Evolutionary conservation across 768 basidiomycete species (phyloP).

Genomic region (Coprinopsis strossmayeri): DNA sequence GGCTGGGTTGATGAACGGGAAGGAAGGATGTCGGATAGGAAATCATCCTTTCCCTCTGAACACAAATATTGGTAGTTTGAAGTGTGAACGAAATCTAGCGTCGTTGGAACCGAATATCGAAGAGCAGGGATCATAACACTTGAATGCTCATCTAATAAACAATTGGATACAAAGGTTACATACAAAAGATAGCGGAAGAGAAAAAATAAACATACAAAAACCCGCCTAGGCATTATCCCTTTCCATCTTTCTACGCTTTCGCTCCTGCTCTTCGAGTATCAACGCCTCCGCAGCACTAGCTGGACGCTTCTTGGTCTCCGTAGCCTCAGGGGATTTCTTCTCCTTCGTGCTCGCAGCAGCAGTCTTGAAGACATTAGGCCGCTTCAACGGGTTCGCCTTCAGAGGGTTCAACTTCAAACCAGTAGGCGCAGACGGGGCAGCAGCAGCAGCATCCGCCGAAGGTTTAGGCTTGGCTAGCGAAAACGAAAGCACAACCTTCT

Average conservation of each 20-base stretch:
- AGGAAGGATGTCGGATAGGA: too few relatives aligned
- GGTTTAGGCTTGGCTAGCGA: slow-evolving; percentile 43
- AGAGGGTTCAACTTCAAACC: slow-evolving; percentile 60
- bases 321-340: slow-evolving; percentile 24
- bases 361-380: slow-evolving; percentile 68
- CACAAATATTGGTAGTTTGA: too few relatives aligned
- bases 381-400: slow-evolving; percentile 64
- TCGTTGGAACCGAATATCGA: too few relatives aligned
- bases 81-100: too few relatives aligned
- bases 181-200: background rate
- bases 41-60: too few relatives aligned
- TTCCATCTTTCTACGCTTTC: slow-evolving; percentile 78
- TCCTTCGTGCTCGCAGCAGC: slow-evolving; percentile 26
- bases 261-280: slow-evolving; percentile 86
- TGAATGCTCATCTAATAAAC: slow-evolving; percentile 1
- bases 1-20: too few relatives aligned
- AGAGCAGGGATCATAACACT: too few relatives aligned
- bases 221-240: slow-evolving; percentile 27
- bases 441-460: slow-evolving; percentile 23
- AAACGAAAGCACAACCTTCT: slow-evolving; percentile 74
- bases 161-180: slow-evolving; percentile 5
- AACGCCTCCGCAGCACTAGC: slow-evolving; percentile 83
- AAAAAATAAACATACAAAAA: slow-evolving; percentile 15
- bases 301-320: slow-evolving; percentile 56
- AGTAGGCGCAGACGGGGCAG: slow-evolving; percentile 27